Evolutionary conservation across 805 yeast species (phyloP).

Genomic region (Cyberlindnera petersonii): DNA sequence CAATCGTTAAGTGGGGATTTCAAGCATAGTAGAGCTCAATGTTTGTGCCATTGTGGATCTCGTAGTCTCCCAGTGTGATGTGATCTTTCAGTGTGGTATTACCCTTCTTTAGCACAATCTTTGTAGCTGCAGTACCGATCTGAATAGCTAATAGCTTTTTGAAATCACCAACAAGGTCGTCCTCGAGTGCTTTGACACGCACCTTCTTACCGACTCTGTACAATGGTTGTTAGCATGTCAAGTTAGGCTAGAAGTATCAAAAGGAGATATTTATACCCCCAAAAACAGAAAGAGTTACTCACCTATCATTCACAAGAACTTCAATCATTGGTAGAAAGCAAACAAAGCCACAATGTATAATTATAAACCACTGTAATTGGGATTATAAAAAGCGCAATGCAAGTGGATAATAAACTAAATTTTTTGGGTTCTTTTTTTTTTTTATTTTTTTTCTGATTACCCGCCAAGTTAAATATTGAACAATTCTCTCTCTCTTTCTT

Average conservation of each 20-base stretch:
- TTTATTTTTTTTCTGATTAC: background rate
- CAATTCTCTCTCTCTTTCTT: too few relatives aligned
- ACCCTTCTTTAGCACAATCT: slow-evolving; percentile 75
- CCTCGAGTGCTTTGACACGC: slow-evolving; percentile 79
- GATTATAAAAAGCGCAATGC: too few relatives aligned
- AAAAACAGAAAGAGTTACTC: slow-evolving; percentile 29
- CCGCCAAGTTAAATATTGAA: too few relatives aligned
- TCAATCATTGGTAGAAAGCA: slow-evolving; percentile 55
- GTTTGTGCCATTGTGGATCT: slow-evolving; percentile 84
- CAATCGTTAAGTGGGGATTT: too few relatives aligned
- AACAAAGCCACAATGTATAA: too few relatives aligned
- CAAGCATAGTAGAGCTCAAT: slow-evolving; percentile 76
- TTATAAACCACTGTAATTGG: too few relatives aligned
- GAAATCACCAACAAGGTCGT: slow-evolving; percentile 86
- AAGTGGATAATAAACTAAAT: too few relatives aligned
- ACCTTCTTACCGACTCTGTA: slow-evolving; percentile 79
- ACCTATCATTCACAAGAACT: slow-evolving; percentile 66
- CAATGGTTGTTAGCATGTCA: slow-evolving; percentile 12
- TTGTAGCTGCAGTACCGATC: slow-evolving; percentile 67
- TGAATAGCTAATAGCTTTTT: slow-evolving; percentile 81
- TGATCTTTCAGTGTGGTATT: slow-evolving; percentile 83
- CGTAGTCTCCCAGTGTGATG: slow-evolving; percentile 90
- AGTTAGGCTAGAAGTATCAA: too few relatives aligned
- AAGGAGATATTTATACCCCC: too few relatives aligned
- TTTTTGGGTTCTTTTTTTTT: background rate